Base-by-base conservation (phyloP, 176 grass and related monocot genomes). In the Leersia perrieri region DNA sequence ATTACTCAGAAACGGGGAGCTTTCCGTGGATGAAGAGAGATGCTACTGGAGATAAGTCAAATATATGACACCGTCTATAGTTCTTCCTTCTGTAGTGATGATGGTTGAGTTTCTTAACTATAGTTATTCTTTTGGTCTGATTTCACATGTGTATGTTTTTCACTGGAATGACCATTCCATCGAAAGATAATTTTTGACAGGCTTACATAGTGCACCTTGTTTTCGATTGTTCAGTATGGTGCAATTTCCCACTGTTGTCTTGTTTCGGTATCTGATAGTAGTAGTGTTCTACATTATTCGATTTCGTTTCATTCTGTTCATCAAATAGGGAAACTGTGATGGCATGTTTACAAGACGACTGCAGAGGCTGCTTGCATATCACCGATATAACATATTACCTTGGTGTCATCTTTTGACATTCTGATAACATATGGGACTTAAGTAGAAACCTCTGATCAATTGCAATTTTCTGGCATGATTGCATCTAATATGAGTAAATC, bases 21-120 rank as follows among this genome's bases (percentile, higher is more conserved):
- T 84, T 90, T 64, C 92, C 95, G 27, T 88, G 85, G 95, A 87
- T 87, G 77, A 90, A 77, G 80, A 90, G 66, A 76, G 82, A 74
- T 58, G 60, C 68, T 16, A 30, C 61, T 0, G 79, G 76, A 3
- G 86, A 89, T 86, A 76, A 63, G 73, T 78, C 33, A 57, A 86
- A 86, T 65, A 70, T 86, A 35, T 82, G 83, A 89, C 83, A 58
- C 53, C 25, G 53, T 58, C 53, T 58, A 58, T 58, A 58, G 53
- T 60, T 28, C 83, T 80, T 74, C 81, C 33, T 79, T 72, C 83
- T 80, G 1, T 66, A 83, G 72, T 69, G 39, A 11, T 74, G 61
- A 47, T 40, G 63, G 12, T 49, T 63, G 58, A 41, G 85, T 85
- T 73, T 60, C 82, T 91, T 77, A 85, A 68, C 61, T 85, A 31